Evolutionary conservation across 2,329 filamentous ascomycete species (phyloP), one percentile per base, ranked within the genome.

Genomic region (Stagonosporopsis rhizophila): DNA sequence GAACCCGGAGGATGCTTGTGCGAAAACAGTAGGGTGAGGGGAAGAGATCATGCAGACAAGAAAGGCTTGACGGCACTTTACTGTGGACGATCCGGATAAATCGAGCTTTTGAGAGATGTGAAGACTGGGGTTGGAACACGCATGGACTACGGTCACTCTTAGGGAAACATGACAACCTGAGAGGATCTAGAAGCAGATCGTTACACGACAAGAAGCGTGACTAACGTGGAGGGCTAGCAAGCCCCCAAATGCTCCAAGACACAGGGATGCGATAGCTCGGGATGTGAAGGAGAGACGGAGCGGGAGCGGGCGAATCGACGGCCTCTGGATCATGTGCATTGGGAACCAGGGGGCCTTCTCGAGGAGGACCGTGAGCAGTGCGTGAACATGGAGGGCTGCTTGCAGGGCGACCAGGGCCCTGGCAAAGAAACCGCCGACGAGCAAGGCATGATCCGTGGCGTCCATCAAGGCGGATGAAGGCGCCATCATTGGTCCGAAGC

Each of bases 261-360:
- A 72, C 71, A 75, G 67, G 72, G 73, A 69, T 72, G 66, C 70
- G 71, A 74, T 76, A 75, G 72, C 70, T 76, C 74, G 74, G 74
- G 73, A 75, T 72, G 73, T 67, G 67, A 64, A 65, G 66, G 64
- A 73, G 66, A 74, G 69, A 66, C 59, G 53, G 53, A 56, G 47
- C 53, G 66, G 68, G 62, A 62, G 63, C 71, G 70, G 68, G 69
- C 72, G 73, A 75, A 74, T 74, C 66, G 68, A 69, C 65, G 60
- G 61, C 52, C 65, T 65, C 64, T 72, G 70, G 68, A 70, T 71
- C 66, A 70, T 68, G 70, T 71, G 73, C 73, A 69, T 67, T 71
- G 66, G 65, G 55, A 62, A 65, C 71, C 62, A 68, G 72, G 72
- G 67, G 67, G 59, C 59, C 66, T 60, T 70, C 53, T 71, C 65